These are phyloP conservation scores for Ramalina peruviana DNA, from an alignment of 495 filamentous ascomycete genomes.

Conservation along the genomic window DNA sequence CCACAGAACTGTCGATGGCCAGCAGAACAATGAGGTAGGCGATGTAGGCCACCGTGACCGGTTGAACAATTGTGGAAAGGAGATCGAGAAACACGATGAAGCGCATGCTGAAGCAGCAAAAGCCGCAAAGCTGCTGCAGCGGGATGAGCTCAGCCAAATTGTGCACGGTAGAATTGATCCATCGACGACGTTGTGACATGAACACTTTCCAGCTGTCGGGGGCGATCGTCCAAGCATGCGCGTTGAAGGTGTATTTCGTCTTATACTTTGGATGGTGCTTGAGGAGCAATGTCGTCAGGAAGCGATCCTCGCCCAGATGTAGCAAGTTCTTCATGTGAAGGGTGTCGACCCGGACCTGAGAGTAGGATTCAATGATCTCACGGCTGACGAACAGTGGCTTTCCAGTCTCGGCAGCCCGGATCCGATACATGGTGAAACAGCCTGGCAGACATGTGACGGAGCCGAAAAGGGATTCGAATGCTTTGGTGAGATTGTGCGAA, in stretches of 20 bases:
- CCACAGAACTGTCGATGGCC: slow-evolving; percentile 37
- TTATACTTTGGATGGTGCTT: slow-evolving; percentile 89
- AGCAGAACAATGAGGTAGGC: slow-evolving; percentile 74
- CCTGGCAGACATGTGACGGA: slow-evolving; percentile 95
- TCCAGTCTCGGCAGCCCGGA: slow-evolving; percentile 82
- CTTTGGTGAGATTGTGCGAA: slow-evolving; percentile 93
- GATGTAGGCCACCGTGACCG: slow-evolving; percentile 85
- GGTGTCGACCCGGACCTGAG: slow-evolving; percentile 89
- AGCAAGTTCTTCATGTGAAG: slow-evolving; percentile 98
- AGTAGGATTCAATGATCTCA: slow-evolving; percentile 74
- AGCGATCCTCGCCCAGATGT: slow-evolving; percentile 89
- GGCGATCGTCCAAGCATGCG: slow-evolving; percentile 91
- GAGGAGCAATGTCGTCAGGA: slow-evolving; percentile 84
- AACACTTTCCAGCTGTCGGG: slow-evolving; percentile 89
- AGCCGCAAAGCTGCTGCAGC: slow-evolving; percentile 86
- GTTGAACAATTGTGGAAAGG: slow-evolving; percentile 79
- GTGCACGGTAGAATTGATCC: slow-evolving; percentile 99
- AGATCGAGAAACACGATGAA: slow-evolving; percentile 95
- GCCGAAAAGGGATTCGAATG: slow-evolving; percentile 96
- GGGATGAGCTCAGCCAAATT: slow-evolving; percentile 94
- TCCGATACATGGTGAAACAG: slow-evolving; percentile 97
- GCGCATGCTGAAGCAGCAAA: slow-evolving; percentile 99
- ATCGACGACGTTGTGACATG: slow-evolving; percentile 92
- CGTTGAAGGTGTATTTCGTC: slow-evolving; percentile 89
- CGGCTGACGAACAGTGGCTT: slow-evolving; percentile 92